Percentiles rank a stretch among this genome's conserved stretches.
phyloP scores from a whole-genome alignment of 1,284 basidiomycete species.

The Amylostereum areolatum region DNA sequence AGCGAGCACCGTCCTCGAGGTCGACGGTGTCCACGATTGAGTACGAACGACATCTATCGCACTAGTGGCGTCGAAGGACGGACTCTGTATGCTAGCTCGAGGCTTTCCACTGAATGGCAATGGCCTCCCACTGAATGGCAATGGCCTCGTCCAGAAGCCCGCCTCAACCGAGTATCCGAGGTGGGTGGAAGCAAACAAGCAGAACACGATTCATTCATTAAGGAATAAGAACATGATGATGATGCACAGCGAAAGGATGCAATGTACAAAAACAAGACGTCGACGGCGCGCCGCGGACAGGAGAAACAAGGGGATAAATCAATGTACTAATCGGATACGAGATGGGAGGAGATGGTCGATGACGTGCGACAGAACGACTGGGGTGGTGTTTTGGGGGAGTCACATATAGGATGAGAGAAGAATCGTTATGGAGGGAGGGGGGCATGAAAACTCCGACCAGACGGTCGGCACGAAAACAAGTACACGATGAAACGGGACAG shows the following conservation, averaged over 20 bases:
- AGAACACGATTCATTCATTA: conserved; percentile 26
- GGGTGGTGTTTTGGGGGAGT: conserved; percentile 4
- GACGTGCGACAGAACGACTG: conserved; percentile 4
- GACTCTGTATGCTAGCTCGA: too few species aligned
- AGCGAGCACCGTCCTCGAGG: too few species aligned
- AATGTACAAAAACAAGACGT: conserved; percentile 17
- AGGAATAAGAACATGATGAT: conserved; percentile 43
- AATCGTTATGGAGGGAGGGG: conserved; percentile 21
- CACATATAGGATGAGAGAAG: conserved; percentile 36
- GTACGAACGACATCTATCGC: too few species aligned
- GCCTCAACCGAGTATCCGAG: too few species aligned
- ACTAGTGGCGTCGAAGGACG: too few species aligned
- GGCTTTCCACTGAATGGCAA: conserved; percentile 4
- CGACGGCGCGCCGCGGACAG: conserved; percentile 3
- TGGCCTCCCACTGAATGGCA: too few species aligned
- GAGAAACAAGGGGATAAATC: conserved; percentile 17
- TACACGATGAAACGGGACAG: conserved; percentile 10
- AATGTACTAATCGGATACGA: conserved; percentile 15
- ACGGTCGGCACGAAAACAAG: not conserved
- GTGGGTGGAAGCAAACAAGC: conserved; percentile 25
- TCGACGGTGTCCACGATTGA: too few species aligned
- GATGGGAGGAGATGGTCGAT: conserved; percentile 11
- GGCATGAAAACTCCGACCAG: conserved; percentile 8
- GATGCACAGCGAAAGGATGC: conserved; percentile 38
- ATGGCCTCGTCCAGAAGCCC: too few species aligned